Base-by-base conservation (phyloP, 495 filamentous ascomycete species). In the Aspergillus avenaceus region DNA sequence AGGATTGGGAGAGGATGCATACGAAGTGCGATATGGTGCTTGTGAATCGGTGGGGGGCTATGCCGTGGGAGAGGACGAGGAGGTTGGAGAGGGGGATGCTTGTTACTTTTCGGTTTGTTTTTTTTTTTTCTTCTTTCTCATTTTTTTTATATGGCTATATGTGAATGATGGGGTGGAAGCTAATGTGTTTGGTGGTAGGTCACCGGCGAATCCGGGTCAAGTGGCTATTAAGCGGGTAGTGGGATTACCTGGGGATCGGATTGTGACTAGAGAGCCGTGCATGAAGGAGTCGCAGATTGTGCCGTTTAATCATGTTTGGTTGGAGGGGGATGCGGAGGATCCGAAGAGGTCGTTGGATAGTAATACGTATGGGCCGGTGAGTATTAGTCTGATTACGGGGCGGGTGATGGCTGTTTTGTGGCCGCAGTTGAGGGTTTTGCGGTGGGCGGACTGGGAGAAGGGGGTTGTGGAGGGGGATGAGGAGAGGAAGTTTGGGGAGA, bases 221-320 rank as follows among this genome's bases (percentile, higher is more conserved):
- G 63, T 79, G 31, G 75, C 75, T 8, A 75, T 90, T 8, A 92
- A 92, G 65, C 75, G 88, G 27, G 70, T 92, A 7, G 66, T 90
- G 13, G 88, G 76, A 0, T 60, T 92, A 9, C 81, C 83, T 21
- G 87, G 87, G 14, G 88, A 92, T 55, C 67, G 76, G 3, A 75
- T 92, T 16, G 69, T 61, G 9, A 86, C 85, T 3, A 72, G 78
- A 45, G 70, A 74, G 31, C 84, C 84, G 13, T 88, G 82, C 60
- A 74, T 82, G 24, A 69, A 78, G 23, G 49, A 64, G 2, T 72
- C 67, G 7, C 79, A 82, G 52, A 71, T 75, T 25, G 76, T 92
- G 12, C 86, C 87, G 0, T 71, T 71, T 31, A 85, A 85, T 5
- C 86, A 91, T 71, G 72, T 91, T 28, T 92, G 88, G 88, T 72